Conservation (phyloP, 345 rosid genomes). For the Fremontodendron californicum region DNA sequence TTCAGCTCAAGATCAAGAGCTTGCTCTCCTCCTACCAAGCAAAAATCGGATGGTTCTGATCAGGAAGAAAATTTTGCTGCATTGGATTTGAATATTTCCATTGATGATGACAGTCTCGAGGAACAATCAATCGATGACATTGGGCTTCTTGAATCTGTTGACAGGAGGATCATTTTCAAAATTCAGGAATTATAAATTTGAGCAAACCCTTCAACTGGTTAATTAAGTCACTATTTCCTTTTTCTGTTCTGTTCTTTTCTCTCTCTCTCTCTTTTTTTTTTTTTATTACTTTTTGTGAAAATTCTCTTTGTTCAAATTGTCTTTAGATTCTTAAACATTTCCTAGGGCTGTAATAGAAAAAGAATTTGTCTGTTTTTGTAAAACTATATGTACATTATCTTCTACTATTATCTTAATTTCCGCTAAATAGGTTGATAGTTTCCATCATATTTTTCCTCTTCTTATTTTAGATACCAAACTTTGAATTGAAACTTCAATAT, state of each 20-base stretch:
- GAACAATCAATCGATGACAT: constrained; percentile 51
- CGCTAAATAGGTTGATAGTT: constrained; percentile 7
- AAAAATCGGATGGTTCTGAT: constrained; percentile 38
- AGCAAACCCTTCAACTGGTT: neutral
- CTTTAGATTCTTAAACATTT: constrained; percentile 9
- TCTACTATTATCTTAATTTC: constrained; percentile 15
- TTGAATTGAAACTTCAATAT: neutral
- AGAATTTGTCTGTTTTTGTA: neutral
- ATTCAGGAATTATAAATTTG: constrained; percentile 26
- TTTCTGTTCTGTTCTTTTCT: too few species aligned
- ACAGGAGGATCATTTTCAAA: constrained; percentile 53
- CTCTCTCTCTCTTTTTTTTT: too few species aligned
- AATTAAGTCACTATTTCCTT: neutral
- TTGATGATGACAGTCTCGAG: constrained; percentile 40
- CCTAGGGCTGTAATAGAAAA: neutral
- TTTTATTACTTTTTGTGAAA: neutral
- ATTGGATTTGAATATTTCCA: constrained; percentile 68
- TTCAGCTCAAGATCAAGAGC: constrained; percentile 70
- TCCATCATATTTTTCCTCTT: neutral
- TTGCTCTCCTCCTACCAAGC: constrained; percentile 47
- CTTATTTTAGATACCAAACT: neutral
- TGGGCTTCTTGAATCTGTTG: constrained; percentile 73
- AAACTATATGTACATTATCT: neutral
- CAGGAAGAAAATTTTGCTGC: constrained; percentile 22
- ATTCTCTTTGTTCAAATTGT: constrained; percentile 1